These are phyloP conservation scores for Phytophthora foliorum DNA, from an alignment of 352 stramenopile species.

Conservation along the genomic window DNA sequence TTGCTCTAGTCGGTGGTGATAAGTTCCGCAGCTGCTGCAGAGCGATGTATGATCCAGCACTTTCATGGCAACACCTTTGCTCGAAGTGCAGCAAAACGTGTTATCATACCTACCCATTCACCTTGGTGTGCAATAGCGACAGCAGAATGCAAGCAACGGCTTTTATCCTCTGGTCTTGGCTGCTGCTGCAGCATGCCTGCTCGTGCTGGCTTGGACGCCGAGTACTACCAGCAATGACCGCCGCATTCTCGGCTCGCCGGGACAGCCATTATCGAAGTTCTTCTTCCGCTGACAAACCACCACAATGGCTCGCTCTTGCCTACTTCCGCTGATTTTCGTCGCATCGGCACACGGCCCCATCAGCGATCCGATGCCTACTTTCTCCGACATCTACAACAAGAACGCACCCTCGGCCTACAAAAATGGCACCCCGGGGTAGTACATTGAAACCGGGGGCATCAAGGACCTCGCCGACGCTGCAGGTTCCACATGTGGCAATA, in stretches of 20 bases:
- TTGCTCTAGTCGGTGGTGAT: slow-evolving; percentile 30
- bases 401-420: slow-evolving; percentile 34
- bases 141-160: not conserved
- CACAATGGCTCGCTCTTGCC: slow-evolving; percentile 3
- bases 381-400: slow-evolving; percentile 45
- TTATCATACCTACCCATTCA: not conserved
- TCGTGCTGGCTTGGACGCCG: not conserved
- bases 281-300: not conserved
- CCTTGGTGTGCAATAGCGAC: not conserved
- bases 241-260: not conserved
- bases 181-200: not conserved
- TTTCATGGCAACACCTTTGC: not conserved
- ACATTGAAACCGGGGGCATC: slow-evolving; percentile 42
- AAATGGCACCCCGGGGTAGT: slow-evolving; percentile 38
- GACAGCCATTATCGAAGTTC: slow-evolving; percentile 12
- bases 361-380: slow-evolving; percentile 26
- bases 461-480: slow-evolving; percentile 34
- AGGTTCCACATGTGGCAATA: slow-evolving; percentile 52
- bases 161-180: slow-evolving; percentile 12
- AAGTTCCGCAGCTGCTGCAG: not conserved
- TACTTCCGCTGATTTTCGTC: not conserved
- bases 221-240: not conserved
- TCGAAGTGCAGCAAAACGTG: too few relatives aligned
- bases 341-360: slow-evolving; percentile 34
- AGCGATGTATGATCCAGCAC: not conserved